Evolutionary conservation across 2,329 filamentous ascomycete genomes (phyloP), one percentile per base, ranked within the genome.

Genomic region (Bimuria novae-zelandiae): DNA sequence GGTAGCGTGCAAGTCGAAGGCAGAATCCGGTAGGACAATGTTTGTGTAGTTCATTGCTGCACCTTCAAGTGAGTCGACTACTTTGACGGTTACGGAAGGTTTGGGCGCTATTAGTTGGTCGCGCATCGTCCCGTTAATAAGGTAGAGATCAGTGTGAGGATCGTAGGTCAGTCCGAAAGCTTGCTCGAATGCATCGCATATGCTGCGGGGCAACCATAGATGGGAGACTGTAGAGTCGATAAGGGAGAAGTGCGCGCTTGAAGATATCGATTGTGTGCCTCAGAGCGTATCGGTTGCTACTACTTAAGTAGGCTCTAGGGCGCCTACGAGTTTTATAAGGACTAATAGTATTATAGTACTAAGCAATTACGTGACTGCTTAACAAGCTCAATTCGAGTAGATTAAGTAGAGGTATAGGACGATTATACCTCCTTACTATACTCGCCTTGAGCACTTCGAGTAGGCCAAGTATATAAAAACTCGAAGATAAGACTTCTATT

Each of bases 1-100:
- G 2, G 78, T 77, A 16, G 74, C 63, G 50, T 75, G 65, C 3
- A 79, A 68, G 55, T 81, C 77, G 59, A 81, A 81, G 4, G 78
- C 76, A 7, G 72, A 72, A 57, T 81, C 81, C 3, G 78, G 77
- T 0, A 81, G 65, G 14, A 70, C 66, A 29, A 80, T 78, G 27
- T 76, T 71, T 2, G 77, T 73, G 33, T 68, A 75, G 30, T 72
- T 71, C 8, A 62, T 58, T 1, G 68, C 62, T 2, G 72, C 70
- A 30, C 67, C 56, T 25, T 66, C 21, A 2, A 67, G 46, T 5
- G 68, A 69, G 40, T 72, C 67, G 17, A 63, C 62, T 3, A 73
- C 62, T 44, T 73, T 74, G 49, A 78, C 67, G 1, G 70, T 76
- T 35, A 79, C 57, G 0, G 59, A 68, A 1, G 76, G 73, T 40